Evolutionary conservation across 495 filamentous ascomycete species (phyloP).

Genomic region (Hyaloscypha hepaticicola): DNA sequence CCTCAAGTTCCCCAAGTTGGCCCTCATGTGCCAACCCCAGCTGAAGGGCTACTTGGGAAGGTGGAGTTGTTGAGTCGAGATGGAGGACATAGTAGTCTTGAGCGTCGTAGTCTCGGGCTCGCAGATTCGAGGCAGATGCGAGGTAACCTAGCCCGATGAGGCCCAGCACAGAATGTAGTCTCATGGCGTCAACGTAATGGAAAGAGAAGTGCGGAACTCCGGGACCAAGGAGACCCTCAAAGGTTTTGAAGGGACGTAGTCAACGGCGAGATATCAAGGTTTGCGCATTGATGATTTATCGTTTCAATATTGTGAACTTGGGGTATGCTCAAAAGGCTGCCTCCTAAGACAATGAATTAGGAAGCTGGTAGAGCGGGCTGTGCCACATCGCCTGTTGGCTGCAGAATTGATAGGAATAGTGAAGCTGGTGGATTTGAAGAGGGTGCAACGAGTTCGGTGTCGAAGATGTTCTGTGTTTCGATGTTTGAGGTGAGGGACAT

Average conservation of each 20-base stretch:
- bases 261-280: conserved; percentile 3
- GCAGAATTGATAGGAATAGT: background rate
- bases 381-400: background rate
- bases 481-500: background rate
- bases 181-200: conserved; percentile 11
- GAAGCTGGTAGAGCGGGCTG: background rate
- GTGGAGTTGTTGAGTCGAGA: conserved; percentile 52
- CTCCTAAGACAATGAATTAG: background rate
- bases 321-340: background rate
- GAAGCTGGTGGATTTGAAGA: background rate
- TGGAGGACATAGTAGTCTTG: conserved; percentile 74
- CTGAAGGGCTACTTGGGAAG: conserved; percentile 66
- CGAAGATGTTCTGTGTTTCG: background rate
- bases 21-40: conserved; percentile 84
- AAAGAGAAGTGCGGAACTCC: background rate
- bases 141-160: conserved; percentile 43
- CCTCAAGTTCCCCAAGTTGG: conserved; percentile 70
- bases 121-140: conserved; percentile 45
- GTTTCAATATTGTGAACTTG: conserved; percentile 8
- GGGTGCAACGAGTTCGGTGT: background rate
- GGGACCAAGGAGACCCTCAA: background rate
- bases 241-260: conserved; percentile 5
- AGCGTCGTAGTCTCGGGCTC: conserved; percentile 43
- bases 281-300: conserved; percentile 22
- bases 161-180: conserved; percentile 27